These are phyloP conservation scores for Tetracladium marchalianum DNA, from an alignment of 495 filamentous ascomycete species.

Conservation along the genomic window DNA sequence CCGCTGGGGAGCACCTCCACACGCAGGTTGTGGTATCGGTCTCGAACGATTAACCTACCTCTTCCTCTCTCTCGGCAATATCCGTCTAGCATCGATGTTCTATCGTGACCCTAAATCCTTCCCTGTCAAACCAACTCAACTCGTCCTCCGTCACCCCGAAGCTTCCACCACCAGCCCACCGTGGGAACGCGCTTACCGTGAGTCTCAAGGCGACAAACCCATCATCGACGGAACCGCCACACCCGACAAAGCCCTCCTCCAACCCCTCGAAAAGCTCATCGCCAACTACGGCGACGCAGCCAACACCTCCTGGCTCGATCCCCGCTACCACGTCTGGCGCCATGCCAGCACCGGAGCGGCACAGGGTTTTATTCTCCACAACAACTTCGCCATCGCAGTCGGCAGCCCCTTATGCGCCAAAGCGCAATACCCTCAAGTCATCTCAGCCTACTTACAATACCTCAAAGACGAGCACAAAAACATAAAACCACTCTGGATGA, in stretches of 20 bases:
- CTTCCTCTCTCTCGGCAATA: constrained; percentile 74
- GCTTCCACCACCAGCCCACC: constrained; percentile 56
- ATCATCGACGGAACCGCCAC: constrained; percentile 22
- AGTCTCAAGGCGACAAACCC: neutral
- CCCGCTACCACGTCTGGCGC: constrained; percentile 74
- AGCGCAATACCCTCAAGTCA: constrained; percentile 58
- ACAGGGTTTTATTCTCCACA: constrained; percentile 62
- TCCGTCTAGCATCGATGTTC: constrained; percentile 77
- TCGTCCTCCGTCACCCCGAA: constrained; percentile 67
- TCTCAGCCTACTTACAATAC: constrained; percentile 61
- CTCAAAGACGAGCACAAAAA: constrained; percentile 54
- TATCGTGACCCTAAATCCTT: constrained; percentile 75
- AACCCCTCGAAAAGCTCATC: constrained; percentile 68
- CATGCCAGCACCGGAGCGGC: constrained; percentile 68
- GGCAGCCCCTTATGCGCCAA: constrained; percentile 72
- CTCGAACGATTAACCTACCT: constrained; percentile 83
- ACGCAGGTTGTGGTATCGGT: constrained; percentile 84
- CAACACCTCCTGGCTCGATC: constrained; percentile 80
- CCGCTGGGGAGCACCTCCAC: constrained; percentile 78
- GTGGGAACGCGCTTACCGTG: constrained; percentile 32
- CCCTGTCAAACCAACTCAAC: constrained; percentile 43
- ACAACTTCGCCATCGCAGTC: constrained; percentile 65
- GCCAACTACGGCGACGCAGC: constrained; percentile 86
- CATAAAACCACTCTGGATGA: constrained; percentile 73
- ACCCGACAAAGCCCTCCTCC: constrained; percentile 42